phyloP scores from a whole-genome alignment of 2,329 filamentous ascomycete species.

The Arthrinium puccinioides region DNA sequence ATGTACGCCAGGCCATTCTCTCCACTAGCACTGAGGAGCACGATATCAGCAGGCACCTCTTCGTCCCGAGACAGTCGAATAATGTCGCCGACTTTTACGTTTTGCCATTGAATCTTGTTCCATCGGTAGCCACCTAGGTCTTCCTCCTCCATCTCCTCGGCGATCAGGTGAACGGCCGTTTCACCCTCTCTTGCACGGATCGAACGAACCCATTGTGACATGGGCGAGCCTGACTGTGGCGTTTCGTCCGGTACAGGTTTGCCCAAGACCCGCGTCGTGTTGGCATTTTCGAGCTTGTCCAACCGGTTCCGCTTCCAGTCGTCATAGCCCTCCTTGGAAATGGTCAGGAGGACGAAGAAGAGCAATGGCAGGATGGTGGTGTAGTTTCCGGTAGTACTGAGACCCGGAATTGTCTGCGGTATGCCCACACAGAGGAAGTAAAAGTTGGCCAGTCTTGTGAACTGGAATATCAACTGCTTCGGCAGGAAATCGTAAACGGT shows the following conservation, averaged over 20 bases:
- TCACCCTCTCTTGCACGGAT: background rate
- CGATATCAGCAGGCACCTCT: slow-evolving; percentile 73
- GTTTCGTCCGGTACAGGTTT: slow-evolving; percentile 8
- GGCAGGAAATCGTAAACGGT: slow-evolving; percentile 79
- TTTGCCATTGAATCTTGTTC: slow-evolving; percentile 56
- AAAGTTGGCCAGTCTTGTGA: slow-evolving; percentile 81
- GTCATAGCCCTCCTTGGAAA: slow-evolving; percentile 82
- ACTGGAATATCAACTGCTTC: slow-evolving; percentile 78
- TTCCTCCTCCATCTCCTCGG: slow-evolving; percentile 8
- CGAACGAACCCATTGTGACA: background rate
- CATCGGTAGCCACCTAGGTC: slow-evolving; percentile 30
- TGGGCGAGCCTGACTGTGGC: background rate
- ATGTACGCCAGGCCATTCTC: slow-evolving; percentile 76
- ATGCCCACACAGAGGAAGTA: slow-evolving; percentile 80
- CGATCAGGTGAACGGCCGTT: slow-evolving; percentile 12
- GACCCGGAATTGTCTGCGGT: slow-evolving; percentile 71
- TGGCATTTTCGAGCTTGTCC: slow-evolving; percentile 72
- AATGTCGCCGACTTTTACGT: slow-evolving; percentile 65
- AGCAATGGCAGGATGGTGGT: slow-evolving; percentile 67
- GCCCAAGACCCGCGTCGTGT: slow-evolving; percentile 38
- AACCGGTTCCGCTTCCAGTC: slow-evolving; percentile 73
- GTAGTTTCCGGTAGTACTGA: slow-evolving; percentile 69
- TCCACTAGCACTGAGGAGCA: slow-evolving; percentile 69
- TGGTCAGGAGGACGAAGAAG: slow-evolving; percentile 73
- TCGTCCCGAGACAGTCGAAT: slow-evolving; percentile 67